Evolutionary conservation across 345 rosid genomes (phyloP).

Genomic region (Odontarrhena argentea): DNA sequence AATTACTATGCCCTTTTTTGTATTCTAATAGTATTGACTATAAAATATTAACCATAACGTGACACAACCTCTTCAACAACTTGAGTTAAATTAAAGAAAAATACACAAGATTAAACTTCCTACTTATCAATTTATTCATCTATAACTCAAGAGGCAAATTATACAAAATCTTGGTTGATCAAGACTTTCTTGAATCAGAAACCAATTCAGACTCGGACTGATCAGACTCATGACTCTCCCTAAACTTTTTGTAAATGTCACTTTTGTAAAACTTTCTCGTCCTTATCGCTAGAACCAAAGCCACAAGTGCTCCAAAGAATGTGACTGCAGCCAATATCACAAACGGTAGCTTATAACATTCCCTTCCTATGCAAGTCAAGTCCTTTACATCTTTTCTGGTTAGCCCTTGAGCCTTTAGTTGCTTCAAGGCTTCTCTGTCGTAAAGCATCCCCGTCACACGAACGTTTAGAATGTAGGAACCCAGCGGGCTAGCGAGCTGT

Average conservation of each 20-base stretch:
- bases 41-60: neutral
- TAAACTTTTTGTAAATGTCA: conserved; percentile 80
- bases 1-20: neutral
- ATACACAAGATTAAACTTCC: neutral
- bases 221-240: conserved; percentile 42
- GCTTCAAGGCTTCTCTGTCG: conserved; percentile 64
- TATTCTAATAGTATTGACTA: conserved; percentile 13
- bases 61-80: conserved; percentile 8
- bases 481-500: conserved; percentile 81
- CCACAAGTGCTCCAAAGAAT: conserved; percentile 60
- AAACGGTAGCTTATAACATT: conserved; percentile 69
- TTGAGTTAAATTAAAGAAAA: neutral
- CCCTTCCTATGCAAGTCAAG: conserved; percentile 60
- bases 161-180: conserved; percentile 1
- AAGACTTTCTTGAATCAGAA: conserved; percentile 26
- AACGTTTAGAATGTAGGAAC: conserved; percentile 77
- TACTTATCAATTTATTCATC: conserved; percentile 22
- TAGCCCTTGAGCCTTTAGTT: conserved; percentile 54
- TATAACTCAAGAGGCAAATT: neutral
- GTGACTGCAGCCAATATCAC: conserved; percentile 54
- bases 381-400: conserved; percentile 58
- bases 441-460: conserved; percentile 67
- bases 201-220: conserved; percentile 19
- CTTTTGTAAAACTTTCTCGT: conserved; percentile 74
- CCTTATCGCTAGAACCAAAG: conserved; percentile 65